These are phyloP conservation scores for Eurotiales sp. DNA, from an alignment of 2,329 filamentous ascomycete species.

Conservation along the genomic window DNA sequence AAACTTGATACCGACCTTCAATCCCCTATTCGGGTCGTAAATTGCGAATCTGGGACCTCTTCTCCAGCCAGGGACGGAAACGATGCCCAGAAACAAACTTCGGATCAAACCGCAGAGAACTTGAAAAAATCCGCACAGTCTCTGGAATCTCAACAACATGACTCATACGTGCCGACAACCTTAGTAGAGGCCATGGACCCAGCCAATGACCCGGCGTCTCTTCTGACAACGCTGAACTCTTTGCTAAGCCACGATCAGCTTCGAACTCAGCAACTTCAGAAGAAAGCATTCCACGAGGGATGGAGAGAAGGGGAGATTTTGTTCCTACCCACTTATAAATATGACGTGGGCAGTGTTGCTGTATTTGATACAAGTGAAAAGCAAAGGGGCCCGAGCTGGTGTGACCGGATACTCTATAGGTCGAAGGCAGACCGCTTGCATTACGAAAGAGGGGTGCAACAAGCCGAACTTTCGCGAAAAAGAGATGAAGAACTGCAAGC, in stretches of 20 bases:
- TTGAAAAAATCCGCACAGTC: not conserved
- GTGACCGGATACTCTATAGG: slow-evolving; percentile 85
- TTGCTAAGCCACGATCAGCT: slow-evolving; percentile 89
- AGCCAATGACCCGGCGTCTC: slow-evolving; percentile 73
- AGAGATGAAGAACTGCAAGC: slow-evolving; percentile 83
- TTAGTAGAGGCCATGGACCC: slow-evolving; percentile 61
- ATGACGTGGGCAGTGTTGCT: slow-evolving; percentile 88
- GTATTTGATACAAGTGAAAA: slow-evolving; percentile 96
- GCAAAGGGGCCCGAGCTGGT: slow-evolving; percentile 89
- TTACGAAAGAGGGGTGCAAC: slow-evolving; percentile 60
- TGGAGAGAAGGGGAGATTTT: slow-evolving; percentile 86
- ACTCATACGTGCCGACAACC: slow-evolving; percentile 14
- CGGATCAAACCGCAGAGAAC: slow-evolving; percentile 9
- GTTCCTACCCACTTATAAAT: slow-evolving; percentile 95
- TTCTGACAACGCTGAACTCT: slow-evolving; percentile 84
- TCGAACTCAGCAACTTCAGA: slow-evolving; percentile 64
- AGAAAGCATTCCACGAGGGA: slow-evolving; percentile 83
- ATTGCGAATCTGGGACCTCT: slow-evolving; percentile 6
- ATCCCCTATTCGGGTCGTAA: slow-evolving; percentile 14
- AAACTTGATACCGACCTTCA: slow-evolving; percentile 24
- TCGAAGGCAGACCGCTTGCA: slow-evolving; percentile 66
- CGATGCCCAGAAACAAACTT: slow-evolving; percentile 3
- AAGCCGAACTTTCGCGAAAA: slow-evolving; percentile 64
- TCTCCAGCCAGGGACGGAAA: slow-evolving; percentile 15
- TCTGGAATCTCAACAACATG: not conserved